Base-by-base conservation (phyloP, 345 rosid species). In the Aquilaria malaccensis region DNA sequence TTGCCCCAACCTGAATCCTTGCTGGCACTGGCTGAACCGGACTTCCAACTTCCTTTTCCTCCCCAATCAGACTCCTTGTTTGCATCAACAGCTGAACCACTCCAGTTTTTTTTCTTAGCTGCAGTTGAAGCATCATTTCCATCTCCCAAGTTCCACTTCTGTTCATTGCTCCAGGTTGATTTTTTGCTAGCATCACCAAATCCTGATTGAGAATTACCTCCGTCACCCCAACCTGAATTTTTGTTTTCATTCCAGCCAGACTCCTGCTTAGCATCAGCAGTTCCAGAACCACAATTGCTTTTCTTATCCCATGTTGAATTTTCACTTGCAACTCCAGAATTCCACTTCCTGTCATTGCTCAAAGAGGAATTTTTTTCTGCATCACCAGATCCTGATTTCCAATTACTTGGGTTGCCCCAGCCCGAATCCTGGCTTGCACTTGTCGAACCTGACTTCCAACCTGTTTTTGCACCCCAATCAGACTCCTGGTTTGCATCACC, bases 1-100 rank as follows among this genome's bases (percentile, higher is more conserved):
- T 41, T 61, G 13, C 62, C 66, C 62, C 56, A 22, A 22, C 22
- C 54, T 53, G 65, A 58, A 45, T 58, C 74, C 58, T 59, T 67
- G 45, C 11, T 33, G 22, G 61, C 68, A 65, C n/a, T 30, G 10
- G 32, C 45, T 13, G 68, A 71, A 53, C 75, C 62, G 37, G 62
- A 73, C 58, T 75, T 65, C 79, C 77, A 71, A 58, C 33, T 67
- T 61, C 79, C 77, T 41, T 59, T 59, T 6, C 59, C 58, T 4
- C 43, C 43, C 43, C 4, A 37, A 9, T 37, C 43, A 37, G 43
- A 37, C 43, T 56, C 71, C 55, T 32, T 59, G 22, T 50, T 15
- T 56, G 49, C 61, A 64, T 49, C 68, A 32, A 30, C 60, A 58
- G 67, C 45, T 55, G 57, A 71, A 51, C 61, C 50, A 3, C 13